phyloP scores from a whole-genome alignment of 2,329 filamentous ascomycete genomes.

The Macroventuria anomochaeta region DNA sequence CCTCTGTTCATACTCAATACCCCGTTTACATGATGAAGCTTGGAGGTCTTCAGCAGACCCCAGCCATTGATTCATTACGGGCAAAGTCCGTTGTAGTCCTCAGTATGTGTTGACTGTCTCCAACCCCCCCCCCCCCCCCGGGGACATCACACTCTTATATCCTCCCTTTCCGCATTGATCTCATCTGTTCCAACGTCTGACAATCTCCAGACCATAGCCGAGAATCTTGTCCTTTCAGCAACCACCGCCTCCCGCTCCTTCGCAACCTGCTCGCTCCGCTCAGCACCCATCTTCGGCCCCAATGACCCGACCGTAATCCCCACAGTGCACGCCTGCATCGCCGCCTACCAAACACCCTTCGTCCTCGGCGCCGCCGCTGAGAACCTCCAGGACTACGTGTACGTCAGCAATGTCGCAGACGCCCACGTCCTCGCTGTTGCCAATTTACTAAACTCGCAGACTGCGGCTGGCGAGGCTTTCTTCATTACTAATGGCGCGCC shows the following conservation, averaged over 20 bases:
- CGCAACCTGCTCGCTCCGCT: conserved; percentile 81
- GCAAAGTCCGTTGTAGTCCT: background rate
- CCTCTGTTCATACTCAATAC: background rate
- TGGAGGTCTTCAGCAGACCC: background rate
- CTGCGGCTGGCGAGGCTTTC: conserved; percentile 78
- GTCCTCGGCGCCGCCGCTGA: conserved; percentile 75
- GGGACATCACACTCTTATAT: too few relatives aligned
- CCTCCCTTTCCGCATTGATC: too few relatives aligned
- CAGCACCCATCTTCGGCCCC: conserved; percentile 89
- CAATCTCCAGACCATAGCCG: conserved; percentile 70
- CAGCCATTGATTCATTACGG: background rate
- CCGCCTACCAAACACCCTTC: conserved; percentile 72
- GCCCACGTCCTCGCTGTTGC: conserved; percentile 82
- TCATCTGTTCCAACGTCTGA: background rate
- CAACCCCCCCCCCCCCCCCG: too few relatives aligned
- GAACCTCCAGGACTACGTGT: conserved; percentile 75
- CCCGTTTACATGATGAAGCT: background rate
- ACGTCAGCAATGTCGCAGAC: conserved; percentile 73
- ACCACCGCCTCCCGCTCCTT: conserved; percentile 66
- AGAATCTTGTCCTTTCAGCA: conserved; percentile 78
- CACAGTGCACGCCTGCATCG: conserved; percentile 75
- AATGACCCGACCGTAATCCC: conserved; percentile 80
- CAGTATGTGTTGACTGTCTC: too few relatives aligned
- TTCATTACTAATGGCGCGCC: conserved; percentile 90
- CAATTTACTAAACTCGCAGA: conserved; percentile 69